Conservation (phyloP, 139 green algal genomes). For the Raphidocelis subcapitata region DNA sequence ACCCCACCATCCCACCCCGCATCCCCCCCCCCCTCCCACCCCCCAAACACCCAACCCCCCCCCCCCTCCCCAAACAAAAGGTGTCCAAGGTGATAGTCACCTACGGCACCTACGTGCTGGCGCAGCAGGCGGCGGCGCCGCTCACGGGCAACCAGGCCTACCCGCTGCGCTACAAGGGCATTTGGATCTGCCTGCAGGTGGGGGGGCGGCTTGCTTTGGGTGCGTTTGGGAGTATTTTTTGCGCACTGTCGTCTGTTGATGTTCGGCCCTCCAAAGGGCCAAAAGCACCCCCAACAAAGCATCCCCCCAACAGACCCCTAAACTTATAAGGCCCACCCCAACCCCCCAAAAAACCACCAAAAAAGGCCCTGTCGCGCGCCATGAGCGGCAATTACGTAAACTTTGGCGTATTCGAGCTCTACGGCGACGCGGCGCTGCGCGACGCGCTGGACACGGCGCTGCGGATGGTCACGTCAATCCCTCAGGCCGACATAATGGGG, state of each 20-base stretch:
- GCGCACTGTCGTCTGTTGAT: too few relatives aligned
- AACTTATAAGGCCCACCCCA: neutral
- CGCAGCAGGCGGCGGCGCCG: neutral
- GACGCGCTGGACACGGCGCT: conserved; percentile 89
- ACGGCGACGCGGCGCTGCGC: conserved; percentile 90
- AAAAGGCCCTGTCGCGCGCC: conserved; percentile 60
- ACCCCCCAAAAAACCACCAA: neutral
- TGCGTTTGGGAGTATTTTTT: too few relatives aligned
- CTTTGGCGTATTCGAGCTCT: conserved; percentile 99
- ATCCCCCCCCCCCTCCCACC: too few relatives aligned
- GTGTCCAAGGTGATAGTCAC: conserved; percentile 71
- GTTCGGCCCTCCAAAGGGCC: too few relatives aligned
- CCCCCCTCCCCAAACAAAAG: conserved; percentile 5
- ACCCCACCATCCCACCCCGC: too few relatives aligned
- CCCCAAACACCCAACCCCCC: too few relatives aligned
- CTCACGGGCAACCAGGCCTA: conserved; percentile 44
- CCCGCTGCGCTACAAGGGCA: conserved; percentile 90
- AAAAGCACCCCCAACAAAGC: too few relatives aligned
- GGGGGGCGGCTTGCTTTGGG: too few relatives aligned
- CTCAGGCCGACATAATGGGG: conserved; percentile 74
- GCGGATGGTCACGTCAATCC: conserved; percentile 84
- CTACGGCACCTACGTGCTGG: conserved; percentile 77
- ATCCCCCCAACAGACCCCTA: too few relatives aligned
- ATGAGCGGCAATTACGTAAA: conserved; percentile 97
- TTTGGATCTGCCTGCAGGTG: conserved; percentile 82